phyloP scores from a whole-genome alignment of 1,139 yeast genomes.

The Hansenula sp. region DNA sequence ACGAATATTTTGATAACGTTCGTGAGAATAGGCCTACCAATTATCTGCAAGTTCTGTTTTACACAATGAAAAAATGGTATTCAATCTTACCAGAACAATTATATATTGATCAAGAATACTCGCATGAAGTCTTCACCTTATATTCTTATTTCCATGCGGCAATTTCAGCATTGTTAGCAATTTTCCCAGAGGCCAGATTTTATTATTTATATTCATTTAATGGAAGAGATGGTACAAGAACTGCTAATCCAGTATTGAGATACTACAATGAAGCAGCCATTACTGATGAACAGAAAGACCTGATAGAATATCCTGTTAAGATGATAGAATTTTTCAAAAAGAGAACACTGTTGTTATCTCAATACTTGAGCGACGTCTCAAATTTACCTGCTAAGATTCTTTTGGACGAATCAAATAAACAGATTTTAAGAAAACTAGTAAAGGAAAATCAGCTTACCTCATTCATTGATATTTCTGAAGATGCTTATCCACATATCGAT shows the following conservation, averaged over 20 bases:
- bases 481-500: conserved; percentile 21
- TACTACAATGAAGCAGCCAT: conserved; percentile 9
- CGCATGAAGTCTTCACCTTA: conserved; percentile 20
- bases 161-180: conserved; percentile 23
- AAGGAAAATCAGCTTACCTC: conserved; percentile 18
- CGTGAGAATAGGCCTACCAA: conserved; percentile 10
- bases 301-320: conserved; percentile 28
- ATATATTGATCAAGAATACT: conserved; percentile 3
- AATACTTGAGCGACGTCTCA: conserved; percentile 25
- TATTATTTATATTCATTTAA: conserved; percentile 33
- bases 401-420: conserved; percentile 20
- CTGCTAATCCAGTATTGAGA: conserved; percentile 9
- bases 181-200: conserved; percentile 35
- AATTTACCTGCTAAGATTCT: conserved; percentile 26
- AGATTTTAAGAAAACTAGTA: conserved; percentile 17
- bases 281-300: conserved; percentile 12
- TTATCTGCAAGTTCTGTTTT: conserved; percentile 20
- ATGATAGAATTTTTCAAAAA: conserved; percentile 30
- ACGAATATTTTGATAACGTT: conserved; percentile 13
- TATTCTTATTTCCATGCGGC: conserved; percentile 31
- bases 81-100: conserved; percentile 18
- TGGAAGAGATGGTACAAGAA: conserved; percentile 27
- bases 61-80: conserved; percentile 20
- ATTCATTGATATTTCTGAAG: conserved; percentile 17
- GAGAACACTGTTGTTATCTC: conserved; percentile 24